Base-by-base conservation (phyloP, 768 basidiomycete species). In the Antrodiella citrinella region DNA sequence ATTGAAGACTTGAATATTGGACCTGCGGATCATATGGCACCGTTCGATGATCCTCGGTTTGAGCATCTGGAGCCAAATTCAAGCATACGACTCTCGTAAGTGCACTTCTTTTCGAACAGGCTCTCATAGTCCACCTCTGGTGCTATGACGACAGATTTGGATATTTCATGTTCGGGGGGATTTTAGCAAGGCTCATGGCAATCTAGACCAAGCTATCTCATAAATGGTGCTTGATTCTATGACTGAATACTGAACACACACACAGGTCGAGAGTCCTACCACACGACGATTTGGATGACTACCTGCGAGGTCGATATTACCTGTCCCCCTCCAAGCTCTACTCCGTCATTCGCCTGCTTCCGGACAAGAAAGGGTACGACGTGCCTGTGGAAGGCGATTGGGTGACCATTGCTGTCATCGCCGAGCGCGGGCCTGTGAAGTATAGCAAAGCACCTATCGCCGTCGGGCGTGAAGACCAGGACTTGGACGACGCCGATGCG, bases 321-420 rank as follows among this genome's bases (percentile, higher is more conserved):
- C 73, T 99, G 41, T 84, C 91, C 0, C 92, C 93, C 0, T 94
- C 93, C 1, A 81, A 74, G 18, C 72, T 99, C 26, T 99, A 99
- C 69, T 91, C 92, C 7, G 77, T 84, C 43, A 75, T 92, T 40
- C 82, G 87, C 9, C 77, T 86, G 0, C 74, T 83, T 12, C 80
- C 85, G 0, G 81, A 88, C 61, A 85, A 87, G 55, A 82, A 86
- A 51, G 84, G 82, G 15, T 95, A 92, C 64, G 93, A 97, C 42
- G 79, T 99, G 1, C 94, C 95, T 9, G 84, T 97, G 1, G 78
- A 80, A 4, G 89, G 89, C 2, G 96, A 98, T 65, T 98, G 91
- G 88, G 77, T 97, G 39, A 94, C 93, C 4, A 90, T 99, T 44
- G 95, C 91, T 2, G 94, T 98, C 3, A 82, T 99, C 12, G 95